A percentile compares a stretch with the other conserved stretches of the same genome.
These are phyloP conservation scores for Thecaphora frezii DNA, from an alignment of 1,284 basidiomycete species.

Conservation along the genomic window DNA sequence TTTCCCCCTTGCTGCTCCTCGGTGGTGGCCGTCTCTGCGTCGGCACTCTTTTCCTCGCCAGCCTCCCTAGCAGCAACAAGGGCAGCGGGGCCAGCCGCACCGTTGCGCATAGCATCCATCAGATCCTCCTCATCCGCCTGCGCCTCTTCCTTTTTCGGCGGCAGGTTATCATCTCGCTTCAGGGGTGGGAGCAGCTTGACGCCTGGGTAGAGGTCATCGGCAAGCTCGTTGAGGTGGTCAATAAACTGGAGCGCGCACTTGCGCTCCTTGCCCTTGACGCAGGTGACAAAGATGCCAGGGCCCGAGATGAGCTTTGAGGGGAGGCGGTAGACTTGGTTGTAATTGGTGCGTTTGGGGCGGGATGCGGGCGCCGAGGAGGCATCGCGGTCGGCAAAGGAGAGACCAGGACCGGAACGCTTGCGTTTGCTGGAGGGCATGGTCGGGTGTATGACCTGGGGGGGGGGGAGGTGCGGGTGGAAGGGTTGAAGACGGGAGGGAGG, in stretches of 20 bases:
- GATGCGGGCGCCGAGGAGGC: conserved; percentile 1
- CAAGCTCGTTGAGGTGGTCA: conserved; percentile 47
- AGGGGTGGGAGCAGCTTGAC: conserved; percentile 11
- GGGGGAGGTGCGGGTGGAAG: neutral
- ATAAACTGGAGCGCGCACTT: conserved; percentile 51
- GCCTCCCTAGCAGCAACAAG: neutral
- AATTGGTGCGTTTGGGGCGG: neutral
- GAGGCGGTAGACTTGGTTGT: conserved; percentile 24
- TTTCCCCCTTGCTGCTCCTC: neutral
- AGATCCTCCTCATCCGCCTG: conserved; percentile 18
- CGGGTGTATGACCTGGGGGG: neutral
- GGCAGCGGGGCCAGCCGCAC: conserved; percentile 5
- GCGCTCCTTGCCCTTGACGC: conserved; percentile 44
- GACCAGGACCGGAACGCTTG: conserved; percentile 30
- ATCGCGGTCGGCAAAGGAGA: conserved; percentile 13
- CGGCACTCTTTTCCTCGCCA: neutral
- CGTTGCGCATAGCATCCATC: conserved; percentile 42
- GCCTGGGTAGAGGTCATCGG: conserved; percentile 37
- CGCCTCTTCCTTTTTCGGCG: neutral
- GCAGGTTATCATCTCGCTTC: too few species aligned
- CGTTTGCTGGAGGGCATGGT: conserved; percentile 27
- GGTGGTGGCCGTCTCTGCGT: neutral
- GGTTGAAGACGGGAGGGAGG: neutral
- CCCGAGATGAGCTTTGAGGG: conserved; percentile 29
- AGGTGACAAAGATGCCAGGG: conserved; percentile 49